A percentile compares a stretch with the other conserved stretches of the same genome.
These are phyloP conservation scores for Phytophthora syringae DNA, from an alignment of 352 stramenopile genomes.

Conservation along the genomic window DNA sequence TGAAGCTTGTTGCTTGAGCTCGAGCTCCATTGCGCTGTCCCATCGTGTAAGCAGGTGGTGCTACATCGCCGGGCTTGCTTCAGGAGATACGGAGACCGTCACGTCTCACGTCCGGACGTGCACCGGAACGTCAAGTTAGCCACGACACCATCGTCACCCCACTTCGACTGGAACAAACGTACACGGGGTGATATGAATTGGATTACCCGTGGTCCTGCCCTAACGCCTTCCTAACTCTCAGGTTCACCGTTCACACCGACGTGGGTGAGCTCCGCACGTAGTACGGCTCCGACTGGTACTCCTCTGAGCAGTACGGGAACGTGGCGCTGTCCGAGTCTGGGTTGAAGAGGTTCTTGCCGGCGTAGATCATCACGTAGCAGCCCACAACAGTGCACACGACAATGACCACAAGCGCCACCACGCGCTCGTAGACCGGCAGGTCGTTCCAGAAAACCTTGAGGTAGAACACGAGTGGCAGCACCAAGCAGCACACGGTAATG, in stretches of 20 bases:
- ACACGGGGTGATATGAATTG: slow-evolving; percentile 4
- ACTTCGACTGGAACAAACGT: slow-evolving; percentile 27
- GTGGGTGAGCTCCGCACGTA: slow-evolving; percentile 32
- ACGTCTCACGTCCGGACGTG: slow-evolving; percentile 18
- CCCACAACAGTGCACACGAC: slow-evolving; percentile 44
- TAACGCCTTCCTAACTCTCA: slow-evolving; percentile 29
- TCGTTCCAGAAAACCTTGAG: slow-evolving; percentile 52
- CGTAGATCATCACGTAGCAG: slow-evolving; percentile 44
- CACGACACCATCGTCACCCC: slow-evolving; percentile 17
- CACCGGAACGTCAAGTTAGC: slow-evolving; percentile 20
- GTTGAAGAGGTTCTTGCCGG: slow-evolving; percentile 37
- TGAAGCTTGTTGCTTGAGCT: not conserved
- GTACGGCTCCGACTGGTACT: slow-evolving; percentile 29
- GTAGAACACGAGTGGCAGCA: slow-evolving; percentile 58
- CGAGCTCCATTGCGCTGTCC: slow-evolving; percentile 19
- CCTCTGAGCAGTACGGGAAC: slow-evolving; percentile 33
- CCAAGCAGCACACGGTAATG: slow-evolving; percentile 52
- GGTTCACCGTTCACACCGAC: slow-evolving; percentile 26
- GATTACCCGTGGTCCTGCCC: slow-evolving; percentile 18
- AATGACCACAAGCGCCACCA: slow-evolving; percentile 40
- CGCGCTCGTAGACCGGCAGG: slow-evolving; percentile 48
- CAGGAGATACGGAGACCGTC: slow-evolving; percentile 31
- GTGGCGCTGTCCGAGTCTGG: slow-evolving; percentile 24
- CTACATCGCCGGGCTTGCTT: slow-evolving; percentile 15
- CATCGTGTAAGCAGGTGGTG: slow-evolving; percentile 12